phyloP scores from a whole-genome alignment of 352 stramenopile genomes.

The Phytophthora pini region DNA sequence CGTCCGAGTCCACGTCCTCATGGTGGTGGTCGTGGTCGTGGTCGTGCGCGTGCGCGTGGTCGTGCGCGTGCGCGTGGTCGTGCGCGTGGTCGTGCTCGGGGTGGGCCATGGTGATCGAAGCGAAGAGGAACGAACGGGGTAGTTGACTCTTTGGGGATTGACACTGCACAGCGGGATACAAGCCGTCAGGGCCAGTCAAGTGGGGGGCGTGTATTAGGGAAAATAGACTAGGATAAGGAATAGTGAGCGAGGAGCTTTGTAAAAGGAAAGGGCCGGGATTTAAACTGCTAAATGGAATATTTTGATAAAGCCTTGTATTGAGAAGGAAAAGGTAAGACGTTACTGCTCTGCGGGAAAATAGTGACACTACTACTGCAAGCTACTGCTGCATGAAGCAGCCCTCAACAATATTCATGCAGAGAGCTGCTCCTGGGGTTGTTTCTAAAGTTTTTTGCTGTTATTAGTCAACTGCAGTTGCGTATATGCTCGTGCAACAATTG shows the following conservation, averaged over 20 bases:
- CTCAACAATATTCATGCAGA: too few species aligned
- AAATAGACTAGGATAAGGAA: neutral
- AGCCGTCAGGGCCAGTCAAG: constrained; percentile 27
- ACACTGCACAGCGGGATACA: neutral
- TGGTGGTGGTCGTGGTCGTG: constrained; percentile 68
- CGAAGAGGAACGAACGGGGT: neutral
- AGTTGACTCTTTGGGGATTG: constrained; percentile 35
- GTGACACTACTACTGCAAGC: neutral
- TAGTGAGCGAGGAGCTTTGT: neutral
- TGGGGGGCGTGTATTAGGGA: neutral
- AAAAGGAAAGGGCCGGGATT: neutral
- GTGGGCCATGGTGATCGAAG: constrained; percentile 48
- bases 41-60: constrained; percentile 45
- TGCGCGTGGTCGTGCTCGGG: constrained; percentile 48
- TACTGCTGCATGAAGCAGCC: neutral
- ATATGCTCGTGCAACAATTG: neutral
- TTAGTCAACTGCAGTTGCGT: constrained; percentile 12
- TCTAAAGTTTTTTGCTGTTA: constrained; percentile 21
- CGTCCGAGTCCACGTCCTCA: constrained; percentile 74
- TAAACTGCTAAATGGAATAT: constrained; percentile 11
- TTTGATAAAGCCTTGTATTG: neutral
- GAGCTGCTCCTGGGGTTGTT: constrained; percentile 5
- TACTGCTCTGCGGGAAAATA: constrained; percentile 1
- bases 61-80: constrained; percentile 52
- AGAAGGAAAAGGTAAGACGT: neutral